Base-by-base conservation (phyloP, 2,329 filamentous ascomycete genomes). In the Cladosporium velox region DNA sequence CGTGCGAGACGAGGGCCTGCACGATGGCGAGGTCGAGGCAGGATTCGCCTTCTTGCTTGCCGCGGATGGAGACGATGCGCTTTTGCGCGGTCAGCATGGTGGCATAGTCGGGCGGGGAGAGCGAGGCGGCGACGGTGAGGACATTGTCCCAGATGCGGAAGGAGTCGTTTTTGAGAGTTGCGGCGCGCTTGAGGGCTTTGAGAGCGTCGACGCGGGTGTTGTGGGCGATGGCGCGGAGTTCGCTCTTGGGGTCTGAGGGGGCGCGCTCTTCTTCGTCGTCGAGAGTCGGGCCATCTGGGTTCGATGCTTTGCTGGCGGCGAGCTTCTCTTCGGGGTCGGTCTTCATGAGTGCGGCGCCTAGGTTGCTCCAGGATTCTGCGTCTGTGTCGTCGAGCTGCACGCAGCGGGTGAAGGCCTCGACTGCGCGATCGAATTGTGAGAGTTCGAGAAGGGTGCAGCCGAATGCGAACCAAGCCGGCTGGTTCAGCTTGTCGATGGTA, bases 91-190 rank as follows among this genome's bases (percentile, higher is more conserved):
- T 83, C 35, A 97, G 81, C 60, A 97, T 87, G 68, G 97, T 92
- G 0, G 83, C 77, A 74, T 92, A 88, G 0, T 90, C 87, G 0
- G 91, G 90, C 0, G 94, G 93, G 0, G 84, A 85, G 32, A 95
- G 86, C 1, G 92, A 91, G 0, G 91, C 87, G 0, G 91, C 90
- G 26, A 98, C 89, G 0, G 93, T 95, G 66, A 99, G 86, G 18
- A 98, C 90, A 73, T 99, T 99, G 76, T 96, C 92, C 94, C 94
- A 98, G 77, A 99, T 97, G 71, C 92, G 89, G 85, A 90, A 91
- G 79, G 94, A 94, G 72, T 93, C 89, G 77, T 92, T 86, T 60
- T 96, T 92, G 28, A 97, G 86, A 4, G 87, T 85, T 0, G 93
- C 92, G 11, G 93, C 95, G 69, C 91, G 90, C 76, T 96, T 95